Base-by-base conservation (phyloP, 768 basidiomycete genomes). In the Phanerochaete sordida region DNA sequence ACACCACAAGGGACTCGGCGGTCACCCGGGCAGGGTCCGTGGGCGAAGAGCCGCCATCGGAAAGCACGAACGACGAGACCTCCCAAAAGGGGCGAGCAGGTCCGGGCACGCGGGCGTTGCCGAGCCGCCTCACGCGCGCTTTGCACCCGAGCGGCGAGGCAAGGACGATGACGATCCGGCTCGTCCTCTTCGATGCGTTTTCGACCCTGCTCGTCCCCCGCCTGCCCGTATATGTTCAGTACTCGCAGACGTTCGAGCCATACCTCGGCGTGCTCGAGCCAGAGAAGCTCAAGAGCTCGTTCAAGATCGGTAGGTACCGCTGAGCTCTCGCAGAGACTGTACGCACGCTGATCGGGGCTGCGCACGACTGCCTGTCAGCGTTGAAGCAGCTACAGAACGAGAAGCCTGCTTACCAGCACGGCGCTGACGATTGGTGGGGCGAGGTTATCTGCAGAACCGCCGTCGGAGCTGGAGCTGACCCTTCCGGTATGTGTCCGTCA, bases 161-260 rank as follows among this genome's bases (percentile, higher is more conserved):
- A 1, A 13, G 6, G 47, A 58, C 57, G 9, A 73, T 74, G 67
- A 59, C 59, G 54, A 82, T 89, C 69, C 82, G 79, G 9, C 74
- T 91, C 7, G 86, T 91, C 48, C 84, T 87, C n/a, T 92, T 93
- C 64, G 91, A 93, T 66, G 84, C 84, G 0, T 74, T 92, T 26
- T 84, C 87, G 66, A 93, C 91, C n/a, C 76, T 91, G 5, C 76
- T 93, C 16, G 79, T 79, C 2, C 90, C 89, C 21, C 83, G 88
- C 6, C 72, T 72, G 33, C 88, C 91, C 2, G 79, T 93, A 48
- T 78, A 88, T 60, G 77, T 82, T 28, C 90, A 84, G 64, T 82
- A 89, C 68, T 79, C 86, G 0, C 80, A 84, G 62, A 80, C 79
- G 2, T 90, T 93, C 58, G 76, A 80, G 27, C 87, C 88, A 0